Evolutionary conservation across 495 filamentous ascomycete species (phyloP), one percentile per base, ranked within the genome.

Genomic region (Cudoniella acicularis): DNA sequence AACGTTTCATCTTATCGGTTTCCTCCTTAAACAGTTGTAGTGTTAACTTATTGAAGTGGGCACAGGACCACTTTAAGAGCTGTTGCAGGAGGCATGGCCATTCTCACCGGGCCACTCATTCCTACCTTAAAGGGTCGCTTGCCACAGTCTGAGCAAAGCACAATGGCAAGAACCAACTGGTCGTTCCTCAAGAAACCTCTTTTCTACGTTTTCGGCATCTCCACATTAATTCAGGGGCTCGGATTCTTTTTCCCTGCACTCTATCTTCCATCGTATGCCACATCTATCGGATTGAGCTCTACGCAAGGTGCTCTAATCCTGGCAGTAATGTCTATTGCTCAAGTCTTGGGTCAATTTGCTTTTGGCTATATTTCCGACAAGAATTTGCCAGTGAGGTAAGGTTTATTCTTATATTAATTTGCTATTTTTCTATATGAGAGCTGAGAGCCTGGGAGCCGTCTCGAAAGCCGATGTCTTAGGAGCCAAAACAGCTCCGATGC

Each of bases 201-300:
- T 1, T 75, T 75, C 49, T 70, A 61, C 59, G 53, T 72, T 6
- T 71, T 67, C 51, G 59, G 60, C 24, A 45, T 55, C 8, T 64
- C 67, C 1, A 67, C 63, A 11, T 21, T 72, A 2, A 48, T 65
- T 11, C 70, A 72, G 53, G 71, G 69, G 10, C 55, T 74, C n/a
- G 71, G 68, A 9, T 74, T 67, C 61, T 74, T 70, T 60, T 70
- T 72, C 54, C 71, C 71, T n/a, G 42, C 61, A 3, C 49, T 74
- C 6, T 74, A 66, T 49, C 56, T 73, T 11, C 68, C 69, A 0
- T 69, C 71, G 1, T 73, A 71, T 55, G 71, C 70, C 0, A 62
- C 65, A 10, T 49, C 62, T 1, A 64, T 72, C 30, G 69, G 70
- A 2, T 36, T 74, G 11, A 60, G 24, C 25, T 56, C 65, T 11